Evolutionary conservation across 2,329 filamentous ascomycete species (phyloP), one percentile per base, ranked within the genome.

Genomic region (Penicillium frequentans): DNA sequence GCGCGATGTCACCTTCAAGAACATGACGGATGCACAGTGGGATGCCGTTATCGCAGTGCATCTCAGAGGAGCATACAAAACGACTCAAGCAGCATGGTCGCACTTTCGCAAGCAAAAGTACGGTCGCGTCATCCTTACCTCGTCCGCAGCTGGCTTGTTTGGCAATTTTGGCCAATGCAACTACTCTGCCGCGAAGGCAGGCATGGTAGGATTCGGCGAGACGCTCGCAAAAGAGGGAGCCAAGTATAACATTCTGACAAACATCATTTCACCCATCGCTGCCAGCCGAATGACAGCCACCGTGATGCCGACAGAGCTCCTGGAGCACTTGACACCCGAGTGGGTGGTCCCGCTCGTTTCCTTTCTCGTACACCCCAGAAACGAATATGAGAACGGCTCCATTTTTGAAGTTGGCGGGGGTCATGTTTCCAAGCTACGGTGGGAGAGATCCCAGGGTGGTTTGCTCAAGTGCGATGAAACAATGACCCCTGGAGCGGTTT

Each of bases 101-200:
- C 84, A 98, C 78, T 98, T 99, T 85, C 86, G 93, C 73, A 98
- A 98, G 82, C 95, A 99, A 80, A 98, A 97, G 86, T 99, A 91
- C 75, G 95, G 95, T 62, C 87, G 95, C 69, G 83, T 99, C 65
- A 96, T 99, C 80, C 98, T 96, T 83, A 98, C 93, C 24, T 86
- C 93, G 35, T 98, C 93, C n/a, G 92, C 92, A 56, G 93, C 95
- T 60, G 95, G 95, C 69, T 83, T 99, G 52, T 98, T 96, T 75
- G 95, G 95, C 70, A 95, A 86, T 79, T 97, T 97, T 72, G 95
- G 93, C 64, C 93, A 98, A 81, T 86, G 88, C 75, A 98, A 97
- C 80, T 99, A 99, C 80, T 96, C 93, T 14, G 93, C 95, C 59
- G 95, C 95, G 71, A 99, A 98, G 82, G 84, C 98, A 63, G 90